A percentile compares a stretch with the other conserved stretches of the same genome.
phyloP scores from a whole-genome alignment of 345 rosid genomes.

The Corchorus olitorius region DNA sequence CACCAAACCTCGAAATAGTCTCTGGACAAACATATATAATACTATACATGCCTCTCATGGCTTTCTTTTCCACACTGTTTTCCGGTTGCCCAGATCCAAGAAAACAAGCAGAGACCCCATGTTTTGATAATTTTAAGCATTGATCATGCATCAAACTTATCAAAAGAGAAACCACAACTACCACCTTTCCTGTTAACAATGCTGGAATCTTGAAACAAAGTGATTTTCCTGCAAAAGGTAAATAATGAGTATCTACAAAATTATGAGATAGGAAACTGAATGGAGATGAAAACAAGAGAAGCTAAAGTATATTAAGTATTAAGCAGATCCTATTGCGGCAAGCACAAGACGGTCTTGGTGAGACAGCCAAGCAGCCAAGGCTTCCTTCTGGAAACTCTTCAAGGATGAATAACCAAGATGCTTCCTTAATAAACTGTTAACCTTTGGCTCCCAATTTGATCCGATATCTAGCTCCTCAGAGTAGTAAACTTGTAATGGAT shows the following conservation, averaged over 20 bases:
- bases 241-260: not conserved
- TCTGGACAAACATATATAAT: constrained; percentile 85
- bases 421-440: constrained; percentile 43
- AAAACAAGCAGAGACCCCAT: constrained; percentile 85
- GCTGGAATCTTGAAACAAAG: constrained; percentile 94
- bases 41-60: constrained; percentile 78
- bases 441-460: constrained; percentile 63
- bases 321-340: constrained; percentile 94
- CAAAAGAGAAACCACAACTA: constrained; percentile 87
- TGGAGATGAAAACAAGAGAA: constrained; percentile 8
- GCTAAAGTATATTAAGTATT: constrained; percentile 1
- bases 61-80: constrained; percentile 74
- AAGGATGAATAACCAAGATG: constrained; percentile 64
- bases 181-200: constrained; percentile 71
- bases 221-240: constrained; percentile 68
- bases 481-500: constrained; percentile 24
- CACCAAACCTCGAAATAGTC: constrained; percentile 59
- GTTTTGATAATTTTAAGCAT: constrained; percentile 76
- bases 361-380: constrained; percentile 70
- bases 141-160: constrained; percentile 97
- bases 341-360: constrained; percentile 83
- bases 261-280: not conserved
- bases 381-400: constrained; percentile 80
- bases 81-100: constrained; percentile 98
- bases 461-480: constrained; percentile 37